These are phyloP conservation scores for Teunomyces pallodes DNA, from an alignment of 805 yeast genomes.

Conservation along the genomic window DNA sequence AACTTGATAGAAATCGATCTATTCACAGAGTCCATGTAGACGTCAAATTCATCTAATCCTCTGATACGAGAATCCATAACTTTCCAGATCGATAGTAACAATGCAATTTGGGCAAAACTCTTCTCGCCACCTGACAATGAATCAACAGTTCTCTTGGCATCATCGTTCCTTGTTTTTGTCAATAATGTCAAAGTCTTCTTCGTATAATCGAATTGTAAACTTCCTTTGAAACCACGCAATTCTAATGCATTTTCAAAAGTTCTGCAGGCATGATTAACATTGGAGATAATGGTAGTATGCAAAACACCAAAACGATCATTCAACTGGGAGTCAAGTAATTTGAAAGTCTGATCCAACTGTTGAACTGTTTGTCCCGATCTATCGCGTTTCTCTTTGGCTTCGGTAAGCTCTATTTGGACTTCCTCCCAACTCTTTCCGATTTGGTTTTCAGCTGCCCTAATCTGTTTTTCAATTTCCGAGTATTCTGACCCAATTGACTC, in stretches of 20 bases:
- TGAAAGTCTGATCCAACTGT: constrained; percentile 27
- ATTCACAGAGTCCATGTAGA: constrained; percentile 93
- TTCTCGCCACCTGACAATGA: constrained; percentile 97
- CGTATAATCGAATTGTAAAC: constrained; percentile 59
- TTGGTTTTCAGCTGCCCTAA: constrained; percentile 50
- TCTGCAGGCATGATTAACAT: constrained; percentile 29
- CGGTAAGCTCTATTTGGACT: constrained; percentile 47
- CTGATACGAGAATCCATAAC: constrained; percentile 84
- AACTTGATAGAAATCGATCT: constrained; percentile 74
- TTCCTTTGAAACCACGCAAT: constrained; percentile 72
- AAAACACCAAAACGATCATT: constrained; percentile 31
- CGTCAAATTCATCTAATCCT: constrained; percentile 96
- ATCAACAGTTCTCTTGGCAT: constrained; percentile 64
- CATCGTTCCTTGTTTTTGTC: constrained; percentile 61
- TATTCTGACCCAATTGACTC: constrained; percentile 52
- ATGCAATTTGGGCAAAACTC: constrained; percentile 87
- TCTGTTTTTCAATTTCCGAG: constrained; percentile 41
- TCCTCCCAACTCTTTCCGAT: constrained; percentile 58
- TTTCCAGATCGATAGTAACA: constrained; percentile 87
- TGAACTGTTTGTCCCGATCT: constrained; percentile 41
- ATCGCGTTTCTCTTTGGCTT: constrained; percentile 41
- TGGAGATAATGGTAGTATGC: constrained; percentile 30
- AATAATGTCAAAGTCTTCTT: constrained; percentile 51
- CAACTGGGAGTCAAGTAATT: constrained; percentile 27
- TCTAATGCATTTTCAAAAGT: constrained; percentile 59